These are phyloP conservation scores for Linnemannia zychae DNA, from an alignment of 192 early-diverging fungal genomes.

Conservation along the genomic window DNA sequence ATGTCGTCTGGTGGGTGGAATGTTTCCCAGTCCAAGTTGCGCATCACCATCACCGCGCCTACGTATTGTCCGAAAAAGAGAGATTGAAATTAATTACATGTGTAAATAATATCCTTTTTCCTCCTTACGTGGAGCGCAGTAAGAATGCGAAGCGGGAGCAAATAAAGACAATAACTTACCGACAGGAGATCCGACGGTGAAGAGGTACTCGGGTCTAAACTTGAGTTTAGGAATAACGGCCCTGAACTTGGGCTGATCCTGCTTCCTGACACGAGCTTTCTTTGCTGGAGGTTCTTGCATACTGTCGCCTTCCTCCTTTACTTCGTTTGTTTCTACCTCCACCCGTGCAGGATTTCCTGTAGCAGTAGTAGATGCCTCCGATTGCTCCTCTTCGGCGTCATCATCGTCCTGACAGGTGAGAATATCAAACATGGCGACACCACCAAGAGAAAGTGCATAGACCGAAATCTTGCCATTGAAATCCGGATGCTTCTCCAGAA, in stretches of 20 bases:
- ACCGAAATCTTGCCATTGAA: constrained; percentile 74
- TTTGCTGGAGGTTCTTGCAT: constrained; percentile 27
- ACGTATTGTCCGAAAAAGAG: not conserved
- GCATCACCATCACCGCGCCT: constrained; percentile 75
- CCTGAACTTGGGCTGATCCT: constrained; percentile 42
- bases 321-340: not conserved
- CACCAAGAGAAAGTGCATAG: constrained; percentile 78
- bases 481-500: constrained; percentile 66
- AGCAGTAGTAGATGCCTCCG: not conserved
- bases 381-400: constrained; percentile 41
- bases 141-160: too few relatives aligned
- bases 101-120: not conserved
- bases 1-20: constrained; percentile 68
- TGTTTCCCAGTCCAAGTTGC: constrained; percentile 65
- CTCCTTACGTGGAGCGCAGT: not conserved
- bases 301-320: constrained; percentile 17
- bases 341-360: constrained; percentile 10
- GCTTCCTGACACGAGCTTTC: constrained; percentile 26
- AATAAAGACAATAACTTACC: constrained; percentile 32
- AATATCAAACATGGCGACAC: constrained; percentile 79
- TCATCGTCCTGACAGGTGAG: constrained; percentile 60
- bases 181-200: constrained; percentile 64
- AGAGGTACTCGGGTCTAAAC: constrained; percentile 65
- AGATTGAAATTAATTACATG: not conserved
- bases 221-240: constrained; percentile 45